Base-by-base conservation (phyloP, 352 stramenopile genomes). In the Pythium phragmitis region DNA sequence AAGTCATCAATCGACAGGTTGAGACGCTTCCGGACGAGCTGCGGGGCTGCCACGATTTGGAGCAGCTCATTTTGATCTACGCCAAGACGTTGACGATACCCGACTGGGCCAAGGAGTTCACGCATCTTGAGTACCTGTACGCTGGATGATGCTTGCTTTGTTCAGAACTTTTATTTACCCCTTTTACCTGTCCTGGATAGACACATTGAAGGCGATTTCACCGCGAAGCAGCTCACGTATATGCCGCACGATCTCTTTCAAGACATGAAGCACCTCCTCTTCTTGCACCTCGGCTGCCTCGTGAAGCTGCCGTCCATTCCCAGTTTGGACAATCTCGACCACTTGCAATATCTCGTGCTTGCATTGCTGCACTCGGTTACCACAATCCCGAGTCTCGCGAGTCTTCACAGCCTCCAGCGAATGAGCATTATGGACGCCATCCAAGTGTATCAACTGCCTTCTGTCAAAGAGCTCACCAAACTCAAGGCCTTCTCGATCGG, bases 31-130 rank as follows among this genome's bases (percentile, higher is more conserved):
- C 65, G 3, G 21, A 42, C 7, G 64, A 72, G 26, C 57, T 75
- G 2, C 60, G 56, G 6, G 33, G 41, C 3, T 70, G 69, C 41
- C 19, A 49, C 4, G 13, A 57, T 7, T 23, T 75, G 9, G 57
- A 72, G 6, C 65, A 75, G 42, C 39, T 75, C 46, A 78, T 72
- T 23, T 21, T 76, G 30, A 63, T 76, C 16, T 73, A 73, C 54
- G 69, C 69, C 16, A 68, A 68, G 23, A 70, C 57, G 8, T 19
- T 50, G n/a, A 12, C 3, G 13, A 50, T 76, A 39, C 65, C 69
- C 6, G 39, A 57, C 13, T 76, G 69, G 69, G 54, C 61, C 14
- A 58, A 48, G 5, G 53, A 58, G 53, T 63, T 62, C 16, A 34
- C 17, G 11, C 19, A 49, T 17, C 54, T 63, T 28, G 53, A 63